A percentile compares a stretch with the other conserved stretches of the same genome.
These are phyloP conservation scores for Fragilariopsis cylindrus DNA, from an alignment of 108 stramenopile species.

Conservation along the genomic window DNA sequence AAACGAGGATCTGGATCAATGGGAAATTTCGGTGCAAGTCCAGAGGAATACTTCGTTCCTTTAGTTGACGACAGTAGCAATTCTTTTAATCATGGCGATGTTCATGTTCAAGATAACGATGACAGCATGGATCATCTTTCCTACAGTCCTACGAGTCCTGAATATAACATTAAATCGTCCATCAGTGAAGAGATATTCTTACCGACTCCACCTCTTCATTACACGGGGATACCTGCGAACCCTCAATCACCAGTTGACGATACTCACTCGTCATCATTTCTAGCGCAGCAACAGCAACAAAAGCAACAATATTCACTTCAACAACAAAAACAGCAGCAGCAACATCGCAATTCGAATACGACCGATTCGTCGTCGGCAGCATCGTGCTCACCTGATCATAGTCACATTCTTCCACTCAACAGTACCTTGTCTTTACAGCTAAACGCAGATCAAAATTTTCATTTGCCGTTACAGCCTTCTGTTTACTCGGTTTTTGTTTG, in stretches of 20 bases:
- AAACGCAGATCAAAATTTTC: slow-evolving; percentile 39
- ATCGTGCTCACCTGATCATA: background rate
- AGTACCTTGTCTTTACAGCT: slow-evolving; percentile 28
- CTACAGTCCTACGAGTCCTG: too few species aligned
- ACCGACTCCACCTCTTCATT: background rate
- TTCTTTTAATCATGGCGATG: background rate
- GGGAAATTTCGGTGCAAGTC: background rate
- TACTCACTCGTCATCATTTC: background rate
- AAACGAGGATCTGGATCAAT: slow-evolving; percentile 1
- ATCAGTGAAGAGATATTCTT: background rate
- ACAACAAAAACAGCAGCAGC: slow-evolving; percentile 13
- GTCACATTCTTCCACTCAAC: background rate
- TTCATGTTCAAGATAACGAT: too few species aligned
- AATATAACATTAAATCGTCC: background rate
- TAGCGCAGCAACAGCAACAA: slow-evolving; percentile 10
- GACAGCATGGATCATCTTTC: too few species aligned
- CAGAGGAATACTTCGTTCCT: slow-evolving; percentile 5
- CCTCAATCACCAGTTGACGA: slow-evolving; percentile 5
- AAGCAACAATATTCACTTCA: slow-evolving; percentile 13
- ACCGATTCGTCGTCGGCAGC: background rate
- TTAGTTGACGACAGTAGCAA: background rate
- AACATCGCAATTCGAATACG: background rate
- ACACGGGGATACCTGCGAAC: background rate
- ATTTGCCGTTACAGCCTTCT: slow-evolving; percentile 28
- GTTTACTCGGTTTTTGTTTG: slow-evolving; percentile 19